Percentiles rank a stretch among this genome's conserved stretches.
phyloP scores from a whole-genome alignment of 2,329 filamentous ascomycete genomes.

The Pseudogymnoascus sp. region DNA sequence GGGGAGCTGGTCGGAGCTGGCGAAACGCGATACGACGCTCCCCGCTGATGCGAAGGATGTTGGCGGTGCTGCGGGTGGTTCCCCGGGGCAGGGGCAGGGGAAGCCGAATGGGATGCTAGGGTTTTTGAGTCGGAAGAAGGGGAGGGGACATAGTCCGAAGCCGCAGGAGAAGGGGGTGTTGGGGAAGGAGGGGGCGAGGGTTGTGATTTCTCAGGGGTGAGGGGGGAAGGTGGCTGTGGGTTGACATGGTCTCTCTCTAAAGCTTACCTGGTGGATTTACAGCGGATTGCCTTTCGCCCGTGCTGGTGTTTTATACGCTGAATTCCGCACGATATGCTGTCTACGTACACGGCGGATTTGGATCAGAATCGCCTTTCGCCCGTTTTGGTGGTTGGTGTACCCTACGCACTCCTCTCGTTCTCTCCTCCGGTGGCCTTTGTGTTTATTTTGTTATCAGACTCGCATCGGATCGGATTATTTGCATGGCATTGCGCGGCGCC shows the following conservation, averaged over 20 bases:
- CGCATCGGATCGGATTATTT: background rate
- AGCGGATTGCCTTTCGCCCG: too few species aligned
- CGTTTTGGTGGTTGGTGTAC: background rate
- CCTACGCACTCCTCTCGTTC: background rate
- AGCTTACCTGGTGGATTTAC: too few species aligned
- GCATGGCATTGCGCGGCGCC: background rate
- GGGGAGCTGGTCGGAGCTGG: conserved; percentile 85
- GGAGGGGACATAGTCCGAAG: conserved; percentile 84
- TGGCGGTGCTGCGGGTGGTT: too few species aligned
- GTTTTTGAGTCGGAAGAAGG: conserved; percentile 83
- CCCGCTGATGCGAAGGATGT: conserved; percentile 54
- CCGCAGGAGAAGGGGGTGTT: conserved; percentile 88
- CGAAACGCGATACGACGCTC: conserved; percentile 71
- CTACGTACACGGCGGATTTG: background rate
- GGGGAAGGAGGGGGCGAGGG: conserved; percentile 87
- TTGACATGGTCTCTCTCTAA: too few species aligned
- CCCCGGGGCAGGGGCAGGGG: too few species aligned
- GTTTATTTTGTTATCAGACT: background rate
- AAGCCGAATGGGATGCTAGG: conserved; percentile 77
- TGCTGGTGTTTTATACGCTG: too few species aligned
- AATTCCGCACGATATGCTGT: too few species aligned
- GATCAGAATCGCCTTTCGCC: background rate
- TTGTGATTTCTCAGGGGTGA: conserved; percentile 45
- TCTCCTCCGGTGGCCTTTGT: background rate
- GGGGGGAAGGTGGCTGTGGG: background rate